Conservation (phyloP, 1,139 yeast genomes). For the Scheffersomyces titani region DNA sequence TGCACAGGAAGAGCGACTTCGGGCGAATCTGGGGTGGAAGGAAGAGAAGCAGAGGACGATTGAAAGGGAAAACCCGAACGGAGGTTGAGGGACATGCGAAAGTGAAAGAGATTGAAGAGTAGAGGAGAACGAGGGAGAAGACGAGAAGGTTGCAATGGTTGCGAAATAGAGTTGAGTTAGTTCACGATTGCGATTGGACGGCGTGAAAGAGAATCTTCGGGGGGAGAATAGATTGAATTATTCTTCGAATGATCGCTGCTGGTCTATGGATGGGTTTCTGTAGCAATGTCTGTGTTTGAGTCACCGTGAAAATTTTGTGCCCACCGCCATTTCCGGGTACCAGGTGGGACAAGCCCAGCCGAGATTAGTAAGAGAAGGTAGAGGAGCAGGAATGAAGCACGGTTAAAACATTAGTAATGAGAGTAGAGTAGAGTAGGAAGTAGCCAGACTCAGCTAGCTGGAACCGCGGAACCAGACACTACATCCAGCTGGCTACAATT, state of each 20-base stretch:
- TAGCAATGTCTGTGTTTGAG: neutral
- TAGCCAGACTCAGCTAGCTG: neutral
- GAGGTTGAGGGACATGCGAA: neutral
- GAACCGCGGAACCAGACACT: too few species aligned
- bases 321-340: neutral
- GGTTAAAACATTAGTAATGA: neutral
- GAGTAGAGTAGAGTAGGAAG: neutral
- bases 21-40: neutral
- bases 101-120: neutral
- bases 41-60: neutral
- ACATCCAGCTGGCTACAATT: too few species aligned
- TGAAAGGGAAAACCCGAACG: neutral
- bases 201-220: neutral
- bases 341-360: neutral
- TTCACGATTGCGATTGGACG: neutral
- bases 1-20: neutral
- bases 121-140: too few species aligned
- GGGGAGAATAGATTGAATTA: too few species aligned
- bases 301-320: neutral
- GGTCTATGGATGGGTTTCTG: neutral
- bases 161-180: neutral
- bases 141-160: neutral
- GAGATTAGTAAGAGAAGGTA: neutral
- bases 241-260: neutral
- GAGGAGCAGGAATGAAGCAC: neutral